A percentile compares a stretch with the other conserved stretches of the same genome.
Conservation (phyloP, 768 basidiomycete species). For the Obba rivulosa region DNA sequence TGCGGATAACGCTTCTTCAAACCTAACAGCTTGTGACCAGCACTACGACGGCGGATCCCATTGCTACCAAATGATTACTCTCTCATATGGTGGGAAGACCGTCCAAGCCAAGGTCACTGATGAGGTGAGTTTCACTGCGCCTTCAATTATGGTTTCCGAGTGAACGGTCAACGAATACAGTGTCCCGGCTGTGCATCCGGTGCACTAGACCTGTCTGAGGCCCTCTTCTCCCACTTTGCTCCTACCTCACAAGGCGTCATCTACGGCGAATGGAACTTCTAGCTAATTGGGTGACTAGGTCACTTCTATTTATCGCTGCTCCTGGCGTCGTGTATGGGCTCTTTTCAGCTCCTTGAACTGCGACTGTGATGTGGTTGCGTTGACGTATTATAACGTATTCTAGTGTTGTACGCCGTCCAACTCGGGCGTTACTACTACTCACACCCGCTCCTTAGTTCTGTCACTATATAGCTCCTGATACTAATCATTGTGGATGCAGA, state of each 20-base stretch:
- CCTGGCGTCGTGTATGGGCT: too few relatives aligned
- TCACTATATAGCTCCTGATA: too few relatives aligned
- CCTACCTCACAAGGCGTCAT: conserved; percentile 38
- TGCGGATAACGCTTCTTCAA: neutral
- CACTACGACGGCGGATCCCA: conserved; percentile 48
- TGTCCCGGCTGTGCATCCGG: conserved; percentile 59
- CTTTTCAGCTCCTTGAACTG: too few relatives aligned
- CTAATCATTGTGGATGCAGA: too few relatives aligned
- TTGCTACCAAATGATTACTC: conserved; percentile 59
- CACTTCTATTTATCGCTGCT: too few relatives aligned
- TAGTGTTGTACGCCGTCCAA: conserved; percentile 13
- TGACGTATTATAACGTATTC: too few relatives aligned
- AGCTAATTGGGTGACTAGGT: neutral
- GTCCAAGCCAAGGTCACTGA: conserved; percentile 57
- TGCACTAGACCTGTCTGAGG: conserved; percentile 57
- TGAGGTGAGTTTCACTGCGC: conserved; percentile 33
- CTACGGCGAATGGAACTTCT: conserved; percentile 44
- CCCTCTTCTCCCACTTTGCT: conserved; percentile 53
- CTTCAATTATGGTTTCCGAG: neutral
- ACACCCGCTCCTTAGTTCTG: too few relatives aligned
- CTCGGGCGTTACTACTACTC: conserved; percentile 1
- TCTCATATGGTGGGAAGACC: conserved; percentile 53
- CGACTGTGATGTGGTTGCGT: too few relatives aligned
- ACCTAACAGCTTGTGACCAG: conserved; percentile 23
- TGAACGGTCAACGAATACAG: conserved; percentile 25